Percentiles rank a stretch among this genome's conserved stretches.
Evolutionary conservation across 805 yeast genomes (phyloP).

Genomic region (Cyberlindnera bimundalis): DNA sequence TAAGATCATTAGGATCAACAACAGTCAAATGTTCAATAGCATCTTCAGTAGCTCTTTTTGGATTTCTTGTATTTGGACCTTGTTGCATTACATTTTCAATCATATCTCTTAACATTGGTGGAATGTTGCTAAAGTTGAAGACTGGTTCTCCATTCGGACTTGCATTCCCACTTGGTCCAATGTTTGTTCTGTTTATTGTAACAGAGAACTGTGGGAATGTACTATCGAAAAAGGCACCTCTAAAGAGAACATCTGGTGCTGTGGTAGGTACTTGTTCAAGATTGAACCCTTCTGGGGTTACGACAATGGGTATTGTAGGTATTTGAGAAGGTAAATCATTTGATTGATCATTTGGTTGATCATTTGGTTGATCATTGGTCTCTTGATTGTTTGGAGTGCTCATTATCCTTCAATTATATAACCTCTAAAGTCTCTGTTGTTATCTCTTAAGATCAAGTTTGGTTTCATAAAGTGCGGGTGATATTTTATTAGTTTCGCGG

Average conservation of each 20-base stretch:
- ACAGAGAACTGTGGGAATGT: constrained; percentile 19
- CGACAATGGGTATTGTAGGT: constrained; percentile 7
- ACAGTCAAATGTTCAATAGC: constrained; percentile 18
- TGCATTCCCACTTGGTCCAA: constrained; percentile 14
- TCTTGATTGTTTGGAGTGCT: neutral
- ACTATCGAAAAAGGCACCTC: constrained; percentile 19
- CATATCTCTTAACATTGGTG: constrained; percentile 15
- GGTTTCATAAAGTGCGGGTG: neutral
- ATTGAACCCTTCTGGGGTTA: constrained; percentile 11
- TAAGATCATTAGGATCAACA: constrained; percentile 10
- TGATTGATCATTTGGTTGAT: too few relatives aligned
- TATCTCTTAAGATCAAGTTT: too few relatives aligned
- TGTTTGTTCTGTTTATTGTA: constrained; percentile 20
- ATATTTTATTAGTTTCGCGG: neutral
- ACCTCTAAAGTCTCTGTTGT: too few relatives aligned
- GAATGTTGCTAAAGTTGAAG: constrained; percentile 18
- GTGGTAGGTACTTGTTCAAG: constrained; percentile 15
- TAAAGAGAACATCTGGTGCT: constrained; percentile 19
- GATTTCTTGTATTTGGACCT: neutral
- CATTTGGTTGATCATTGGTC: neutral
- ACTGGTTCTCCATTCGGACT: constrained; percentile 15
- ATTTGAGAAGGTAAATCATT: neutral
- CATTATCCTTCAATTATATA: too few relatives aligned
- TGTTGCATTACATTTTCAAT: constrained; percentile 12
- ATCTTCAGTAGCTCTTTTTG: constrained; percentile 22